phyloP scores from a whole-genome alignment of 2,329 filamentous ascomycete genomes.

The Venturia pyrina region DNA sequence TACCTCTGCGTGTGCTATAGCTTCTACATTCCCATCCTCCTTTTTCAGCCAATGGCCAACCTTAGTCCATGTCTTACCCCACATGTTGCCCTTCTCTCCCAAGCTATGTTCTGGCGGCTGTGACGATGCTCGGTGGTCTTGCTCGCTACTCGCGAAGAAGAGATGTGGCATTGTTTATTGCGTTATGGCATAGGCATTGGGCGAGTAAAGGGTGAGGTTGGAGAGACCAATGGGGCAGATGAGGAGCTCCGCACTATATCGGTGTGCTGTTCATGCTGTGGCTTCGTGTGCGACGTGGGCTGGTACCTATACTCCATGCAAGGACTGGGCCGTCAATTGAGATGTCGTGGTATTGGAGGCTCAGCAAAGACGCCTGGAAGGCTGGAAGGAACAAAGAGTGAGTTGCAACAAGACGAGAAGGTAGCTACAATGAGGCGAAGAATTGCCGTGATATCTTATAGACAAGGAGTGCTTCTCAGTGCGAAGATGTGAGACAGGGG shows the following conservation, averaged over 20 bases:
- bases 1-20: background rate
- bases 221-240: background rate
- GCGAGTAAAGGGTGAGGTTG: background rate
- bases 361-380: background rate
- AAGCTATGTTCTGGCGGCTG: background rate
- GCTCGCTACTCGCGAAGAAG: constrained; percentile 4
- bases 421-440: background rate
- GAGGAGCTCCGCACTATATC: constrained; percentile 2
- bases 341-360: background rate
- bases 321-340: background rate
- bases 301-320: background rate
- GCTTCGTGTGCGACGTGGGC: background rate
- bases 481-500: background rate
- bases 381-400: background rate
- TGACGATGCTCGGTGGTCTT: background rate
- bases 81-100: constrained; percentile 9
- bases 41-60: constrained; percentile 13
- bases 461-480: background rate
- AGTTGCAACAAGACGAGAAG: background rate
- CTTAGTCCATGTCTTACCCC: constrained; percentile 12
- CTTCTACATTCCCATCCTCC: constrained; percentile 11
- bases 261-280: constrained; percentile 4
- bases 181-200: background rate
- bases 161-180: constrained; percentile 5
- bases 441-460: background rate